These are phyloP conservation scores for Closterium sp. DNA, from an alignment of 139 green algal species.

Conservation along the genomic window DNA sequence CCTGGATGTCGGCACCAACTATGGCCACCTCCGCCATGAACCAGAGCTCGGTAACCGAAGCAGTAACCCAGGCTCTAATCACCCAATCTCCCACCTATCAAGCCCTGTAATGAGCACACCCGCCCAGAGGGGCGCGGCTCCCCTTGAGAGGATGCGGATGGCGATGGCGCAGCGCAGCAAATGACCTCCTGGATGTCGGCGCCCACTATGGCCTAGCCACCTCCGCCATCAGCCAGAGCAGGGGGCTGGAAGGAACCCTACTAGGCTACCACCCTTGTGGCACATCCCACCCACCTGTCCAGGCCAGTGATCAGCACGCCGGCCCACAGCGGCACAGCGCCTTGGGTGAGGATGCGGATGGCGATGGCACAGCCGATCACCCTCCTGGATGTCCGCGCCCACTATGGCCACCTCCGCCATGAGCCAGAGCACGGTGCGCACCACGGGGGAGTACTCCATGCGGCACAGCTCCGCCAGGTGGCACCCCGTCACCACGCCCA, in stretches of 20 bases:
- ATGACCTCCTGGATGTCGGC: no score
- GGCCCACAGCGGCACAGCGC: slow-evolving; percentile 26
- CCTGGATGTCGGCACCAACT: slow-evolving; percentile 39
- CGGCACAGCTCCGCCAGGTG: no score
- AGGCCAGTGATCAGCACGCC: slow-evolving; percentile 41
- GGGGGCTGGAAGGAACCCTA: no score
- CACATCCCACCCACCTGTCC: slow-evolving; percentile 41
- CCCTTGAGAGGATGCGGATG: slow-evolving; percentile 10
- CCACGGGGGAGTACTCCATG: no score
- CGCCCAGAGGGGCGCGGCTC: slow-evolving; percentile 27
- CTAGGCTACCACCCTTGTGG: no score
- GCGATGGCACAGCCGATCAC: slow-evolving; percentile 52
- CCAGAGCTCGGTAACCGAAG: no score
- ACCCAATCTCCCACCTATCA: slow-evolving; percentile 10
- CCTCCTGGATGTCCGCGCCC: slow-evolving; percentile 55
- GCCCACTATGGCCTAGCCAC: no score
- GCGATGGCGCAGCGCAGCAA: slow-evolving; percentile 36
- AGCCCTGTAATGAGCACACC: slow-evolving; percentile 37
- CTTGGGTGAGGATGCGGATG: slow-evolving; percentile 13
- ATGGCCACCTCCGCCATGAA: neutral
- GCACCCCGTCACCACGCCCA: slow-evolving; percentile 40
- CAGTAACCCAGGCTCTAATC: no score
- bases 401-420: no score
- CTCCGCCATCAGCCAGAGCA: no score
- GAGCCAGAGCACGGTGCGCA: no score